Conservation (phyloP, 352 stramenopile species). For the Pythium plurisporium region DNA sequence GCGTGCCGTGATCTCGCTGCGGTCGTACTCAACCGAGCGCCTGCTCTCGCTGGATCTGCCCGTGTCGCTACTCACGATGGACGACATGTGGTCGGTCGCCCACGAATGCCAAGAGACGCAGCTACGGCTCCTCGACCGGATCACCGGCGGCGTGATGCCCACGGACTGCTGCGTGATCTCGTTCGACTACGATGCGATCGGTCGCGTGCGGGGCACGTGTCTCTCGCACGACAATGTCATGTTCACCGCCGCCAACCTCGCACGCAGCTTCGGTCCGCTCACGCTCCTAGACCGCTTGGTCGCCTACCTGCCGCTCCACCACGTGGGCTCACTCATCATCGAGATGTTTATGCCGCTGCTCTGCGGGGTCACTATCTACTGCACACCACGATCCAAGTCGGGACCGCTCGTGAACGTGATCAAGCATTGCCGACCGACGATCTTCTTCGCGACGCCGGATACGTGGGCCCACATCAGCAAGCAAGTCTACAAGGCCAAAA, state of each 20-base stretch:
- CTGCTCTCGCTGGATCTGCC: constrained; percentile 23
- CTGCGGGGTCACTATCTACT: constrained; percentile 55
- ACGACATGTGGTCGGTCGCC: constrained; percentile 36
- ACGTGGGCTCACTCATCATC: constrained; percentile 63
- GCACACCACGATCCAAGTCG: constrained; percentile 36
- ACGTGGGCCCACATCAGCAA: constrained; percentile 65
- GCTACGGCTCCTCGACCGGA: constrained; percentile 18
- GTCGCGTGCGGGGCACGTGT: constrained; percentile 41
- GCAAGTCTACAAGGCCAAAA: constrained; percentile 69
- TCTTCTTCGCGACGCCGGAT: constrained; percentile 76
- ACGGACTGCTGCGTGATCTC: constrained; percentile 47
- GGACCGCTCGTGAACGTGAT: constrained; percentile 50
- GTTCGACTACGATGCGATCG: constrained; percentile 60
- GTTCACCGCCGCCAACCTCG: constrained; percentile 68
- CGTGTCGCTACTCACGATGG: constrained; percentile 42
- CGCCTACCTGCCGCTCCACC: constrained; percentile 64
- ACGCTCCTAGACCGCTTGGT: constrained; percentile 47
- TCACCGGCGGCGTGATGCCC: constrained; percentile 29
- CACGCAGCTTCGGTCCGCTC: constrained; percentile 50
- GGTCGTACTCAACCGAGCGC: constrained; percentile 12
- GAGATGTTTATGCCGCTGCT: constrained; percentile 73
- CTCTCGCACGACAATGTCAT: constrained; percentile 84
- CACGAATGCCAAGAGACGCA: constrained; percentile 20
- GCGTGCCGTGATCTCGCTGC: constrained; percentile 47
- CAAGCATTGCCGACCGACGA: constrained; percentile 44